Conservation (phyloP, 345 rosid species). For the Salix suchowensis region DNA sequence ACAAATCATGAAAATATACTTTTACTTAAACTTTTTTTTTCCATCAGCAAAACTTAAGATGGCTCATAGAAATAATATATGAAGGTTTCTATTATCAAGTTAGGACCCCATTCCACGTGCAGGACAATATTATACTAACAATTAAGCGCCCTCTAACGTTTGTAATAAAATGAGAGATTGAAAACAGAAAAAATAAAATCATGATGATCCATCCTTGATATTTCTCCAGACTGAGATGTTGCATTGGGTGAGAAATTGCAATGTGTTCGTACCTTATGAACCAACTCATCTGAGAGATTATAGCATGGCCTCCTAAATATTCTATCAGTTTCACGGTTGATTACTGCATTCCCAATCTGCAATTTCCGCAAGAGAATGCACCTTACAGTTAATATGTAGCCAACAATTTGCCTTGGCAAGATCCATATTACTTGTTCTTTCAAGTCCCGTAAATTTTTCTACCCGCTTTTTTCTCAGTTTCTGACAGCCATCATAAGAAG, state of each 20-base stretch:
- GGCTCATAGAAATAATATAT: not conserved
- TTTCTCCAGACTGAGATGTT: slow-evolving; percentile 16
- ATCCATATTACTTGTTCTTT: not conserved
- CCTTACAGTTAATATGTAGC: not conserved
- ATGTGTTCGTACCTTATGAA: slow-evolving; percentile 18
- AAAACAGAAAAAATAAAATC: too few species aligned
- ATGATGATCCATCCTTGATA: too few species aligned
- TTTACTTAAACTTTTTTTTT: not conserved
- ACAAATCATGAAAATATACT: not conserved
- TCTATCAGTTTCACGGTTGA: slow-evolving; percentile 55
- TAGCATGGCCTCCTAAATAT: slow-evolving; percentile 37
- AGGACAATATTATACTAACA: too few species aligned
- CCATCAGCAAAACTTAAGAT: not conserved
- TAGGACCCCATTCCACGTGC: too few species aligned
- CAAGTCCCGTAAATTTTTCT: not conserved
- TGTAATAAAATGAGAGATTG: too few species aligned
- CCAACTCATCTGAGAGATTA: slow-evolving; percentile 54
- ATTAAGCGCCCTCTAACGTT: too few species aligned
- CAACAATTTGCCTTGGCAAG: not conserved
- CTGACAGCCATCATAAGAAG: not conserved
- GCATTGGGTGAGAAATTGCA: slow-evolving; percentile 52
- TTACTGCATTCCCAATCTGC: slow-evolving; percentile 10
- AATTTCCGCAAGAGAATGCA: not conserved
- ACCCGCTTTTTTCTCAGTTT: not conserved
- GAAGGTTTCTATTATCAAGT: too few species aligned